A percentile compares a stretch with the other conserved stretches of the same genome.
These are phyloP conservation scores for Pyrenochaeta sp. DNA, from an alignment of 2,329 filamentous ascomycete species.

Conservation along the genomic window DNA sequence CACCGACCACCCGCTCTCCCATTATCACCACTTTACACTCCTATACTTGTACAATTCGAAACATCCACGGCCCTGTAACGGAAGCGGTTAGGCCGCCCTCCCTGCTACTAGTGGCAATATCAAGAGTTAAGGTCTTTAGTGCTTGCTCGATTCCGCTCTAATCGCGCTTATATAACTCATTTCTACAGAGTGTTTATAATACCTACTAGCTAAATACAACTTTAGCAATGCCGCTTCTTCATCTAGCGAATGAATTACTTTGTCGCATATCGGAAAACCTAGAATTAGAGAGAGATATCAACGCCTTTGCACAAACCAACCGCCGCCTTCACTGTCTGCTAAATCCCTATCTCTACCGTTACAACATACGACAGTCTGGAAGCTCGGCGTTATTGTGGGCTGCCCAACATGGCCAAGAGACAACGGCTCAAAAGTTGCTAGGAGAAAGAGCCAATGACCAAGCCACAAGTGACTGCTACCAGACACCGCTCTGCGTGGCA, in stretches of 20 bases:
- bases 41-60: too few relatives aligned
- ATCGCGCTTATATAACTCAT: too few relatives aligned
- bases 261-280: not conserved
- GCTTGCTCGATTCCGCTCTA: too few relatives aligned
- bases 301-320: not conserved
- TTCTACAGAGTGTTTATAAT: too few relatives aligned
- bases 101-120: too few relatives aligned
- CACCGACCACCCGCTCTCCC: too few relatives aligned
- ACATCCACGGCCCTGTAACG: too few relatives aligned
- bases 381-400: not conserved
- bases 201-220: too few relatives aligned
- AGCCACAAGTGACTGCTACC: not conserved
- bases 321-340: not conserved
- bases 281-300: not conserved
- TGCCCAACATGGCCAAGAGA: not conserved
- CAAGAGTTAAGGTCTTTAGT: too few relatives aligned
- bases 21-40: too few relatives aligned
- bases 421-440: not conserved
- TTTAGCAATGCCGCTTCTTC: not conserved
- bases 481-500: not conserved
- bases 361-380: not conserved
- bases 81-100: too few relatives aligned
- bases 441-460: not conserved
- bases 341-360: not conserved
- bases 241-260: not conserved